phyloP scores from a whole-genome alignment of 2,329 filamentous ascomycete species.

The Zasmidium angulare region DNA sequence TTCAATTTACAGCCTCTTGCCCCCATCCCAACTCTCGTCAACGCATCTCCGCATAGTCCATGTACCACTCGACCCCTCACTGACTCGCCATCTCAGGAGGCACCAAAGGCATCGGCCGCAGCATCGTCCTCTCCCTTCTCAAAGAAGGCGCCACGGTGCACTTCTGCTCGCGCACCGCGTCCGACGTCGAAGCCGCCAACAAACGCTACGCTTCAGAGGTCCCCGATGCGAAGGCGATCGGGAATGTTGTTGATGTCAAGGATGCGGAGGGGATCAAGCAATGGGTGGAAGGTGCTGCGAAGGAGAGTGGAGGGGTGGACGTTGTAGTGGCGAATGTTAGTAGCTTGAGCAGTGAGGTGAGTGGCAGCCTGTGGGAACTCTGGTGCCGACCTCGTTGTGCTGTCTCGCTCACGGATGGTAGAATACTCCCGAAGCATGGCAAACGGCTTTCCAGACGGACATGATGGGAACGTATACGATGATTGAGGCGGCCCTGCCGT shows the following conservation, averaged over 20 bases:
- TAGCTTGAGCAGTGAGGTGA: conserved; percentile 1
- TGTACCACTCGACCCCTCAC: background rate
- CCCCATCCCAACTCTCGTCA: too few relatives aligned
- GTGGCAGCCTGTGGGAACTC: too few relatives aligned
- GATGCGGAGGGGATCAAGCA: conserved; percentile 16
- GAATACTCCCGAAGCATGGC: conserved; percentile 21
- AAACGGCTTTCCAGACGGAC: conserved; percentile 35
- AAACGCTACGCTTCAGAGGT: conserved; percentile 19
- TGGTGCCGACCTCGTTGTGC: too few relatives aligned
- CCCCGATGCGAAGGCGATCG: conserved; percentile 22
- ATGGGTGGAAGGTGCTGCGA: conserved; percentile 27
- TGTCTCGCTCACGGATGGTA: too few relatives aligned
- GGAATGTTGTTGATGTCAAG: conserved; percentile 29
- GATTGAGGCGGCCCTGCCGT: conserved; percentile 34
- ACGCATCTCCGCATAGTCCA: too few relatives aligned
- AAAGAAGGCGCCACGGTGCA: conserved; percentile 34
- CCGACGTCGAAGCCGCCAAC: conserved; percentile 23
- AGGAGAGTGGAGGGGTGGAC: conserved; percentile 27
- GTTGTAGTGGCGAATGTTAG: conserved; percentile 28
- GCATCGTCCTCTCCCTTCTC: conserved; percentile 30
- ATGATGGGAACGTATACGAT: conserved; percentile 36
- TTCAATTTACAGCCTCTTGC: background rate
- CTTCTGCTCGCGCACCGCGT: conserved; percentile 31
- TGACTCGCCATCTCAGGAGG: conserved; percentile 21
- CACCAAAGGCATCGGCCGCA: conserved; percentile 34